Percentiles rank a stretch among this genome's conserved stretches.
phyloP scores from a whole-genome alignment of 306 rosid species.

The Inga leiocalycina region DNA sequence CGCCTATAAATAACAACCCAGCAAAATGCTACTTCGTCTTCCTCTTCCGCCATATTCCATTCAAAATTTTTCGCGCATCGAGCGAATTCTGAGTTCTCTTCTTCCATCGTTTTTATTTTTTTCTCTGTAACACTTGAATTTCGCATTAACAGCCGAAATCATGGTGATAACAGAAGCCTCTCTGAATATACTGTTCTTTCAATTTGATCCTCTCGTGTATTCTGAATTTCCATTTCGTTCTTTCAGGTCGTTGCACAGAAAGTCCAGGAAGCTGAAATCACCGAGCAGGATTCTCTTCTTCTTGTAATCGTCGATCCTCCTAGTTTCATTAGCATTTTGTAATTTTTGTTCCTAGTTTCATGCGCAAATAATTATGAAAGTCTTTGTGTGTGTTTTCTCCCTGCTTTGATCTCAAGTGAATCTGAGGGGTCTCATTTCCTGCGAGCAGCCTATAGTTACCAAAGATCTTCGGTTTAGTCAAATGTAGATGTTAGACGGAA shows the following conservation, averaged over 20 bases:
- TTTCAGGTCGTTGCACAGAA: constrained; percentile 88
- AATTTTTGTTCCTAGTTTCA: background rate
- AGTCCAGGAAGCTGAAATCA: constrained; percentile 44
- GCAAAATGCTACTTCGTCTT: constrained; percentile 19
- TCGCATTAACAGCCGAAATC: background rate
- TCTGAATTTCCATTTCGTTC: constrained; percentile 1
- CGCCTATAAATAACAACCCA: constrained; percentile 32
- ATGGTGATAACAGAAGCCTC: constrained; percentile 6
- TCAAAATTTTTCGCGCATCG: constrained; percentile 27
- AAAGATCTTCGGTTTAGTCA: background rate
- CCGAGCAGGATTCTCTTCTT: constrained; percentile 90
- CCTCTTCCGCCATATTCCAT: constrained; percentile 47
- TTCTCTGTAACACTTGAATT: constrained; percentile 3
- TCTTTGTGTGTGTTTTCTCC: background rate
- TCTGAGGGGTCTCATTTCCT: constrained; percentile 17
- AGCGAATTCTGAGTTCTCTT: background rate
- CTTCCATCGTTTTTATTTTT: background rate
- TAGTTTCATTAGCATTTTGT: constrained; percentile 35
- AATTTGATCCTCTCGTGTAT: background rate
- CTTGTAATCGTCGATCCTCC: constrained; percentile 54
- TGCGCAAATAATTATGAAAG: background rate
- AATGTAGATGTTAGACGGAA: background rate
- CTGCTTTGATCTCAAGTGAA: background rate
- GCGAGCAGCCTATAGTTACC: background rate
- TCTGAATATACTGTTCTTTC: background rate